These are phyloP conservation scores for Graphilbum sp. DNA, from an alignment of 2,329 filamentous ascomycete genomes.

Conservation along the genomic window DNA sequence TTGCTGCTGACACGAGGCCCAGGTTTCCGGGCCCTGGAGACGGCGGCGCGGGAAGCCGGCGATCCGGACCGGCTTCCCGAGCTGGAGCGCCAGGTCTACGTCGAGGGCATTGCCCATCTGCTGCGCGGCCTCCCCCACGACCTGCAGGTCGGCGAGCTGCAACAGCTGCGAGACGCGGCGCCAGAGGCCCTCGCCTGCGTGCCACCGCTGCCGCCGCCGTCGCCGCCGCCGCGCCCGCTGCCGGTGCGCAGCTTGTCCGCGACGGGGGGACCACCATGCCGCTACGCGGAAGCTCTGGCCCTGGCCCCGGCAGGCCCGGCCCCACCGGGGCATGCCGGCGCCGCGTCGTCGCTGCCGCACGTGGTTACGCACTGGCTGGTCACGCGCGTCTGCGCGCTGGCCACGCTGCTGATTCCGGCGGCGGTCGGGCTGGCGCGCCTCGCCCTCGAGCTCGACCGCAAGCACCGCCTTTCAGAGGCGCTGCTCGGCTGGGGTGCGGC, in stretches of 20 bases:
- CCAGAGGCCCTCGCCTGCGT: constrained; percentile 18
- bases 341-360: constrained; percentile 5
- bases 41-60: constrained; percentile 7
- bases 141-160: constrained; percentile 35
- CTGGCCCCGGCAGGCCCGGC: too few species aligned
- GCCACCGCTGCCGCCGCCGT: constrained; percentile 1
- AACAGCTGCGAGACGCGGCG: constrained; percentile 33
- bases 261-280: too few species aligned
- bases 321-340: constrained; percentile 5
- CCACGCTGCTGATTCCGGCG: constrained; percentile 7
- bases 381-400: constrained; percentile 6
- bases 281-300: too few species aligned
- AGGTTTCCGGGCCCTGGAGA: constrained; percentile 8
- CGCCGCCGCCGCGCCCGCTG: too few species aligned
- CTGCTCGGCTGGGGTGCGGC: constrained; percentile 5
- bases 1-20: constrained; percentile 6
- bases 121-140: constrained; percentile 44
- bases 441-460: constrained; percentile 8
- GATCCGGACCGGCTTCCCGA: constrained; percentile 11
- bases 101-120: constrained; percentile 47
- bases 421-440: neutral
- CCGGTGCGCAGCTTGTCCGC: too few species aligned
- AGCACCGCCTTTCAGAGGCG: constrained; percentile 9
- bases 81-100: constrained; percentile 45
- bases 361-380: constrained; percentile 9